phyloP scores from a whole-genome alignment of 371 early-diverging fungal genomes.

The Synchytrium microbalum region DNA sequence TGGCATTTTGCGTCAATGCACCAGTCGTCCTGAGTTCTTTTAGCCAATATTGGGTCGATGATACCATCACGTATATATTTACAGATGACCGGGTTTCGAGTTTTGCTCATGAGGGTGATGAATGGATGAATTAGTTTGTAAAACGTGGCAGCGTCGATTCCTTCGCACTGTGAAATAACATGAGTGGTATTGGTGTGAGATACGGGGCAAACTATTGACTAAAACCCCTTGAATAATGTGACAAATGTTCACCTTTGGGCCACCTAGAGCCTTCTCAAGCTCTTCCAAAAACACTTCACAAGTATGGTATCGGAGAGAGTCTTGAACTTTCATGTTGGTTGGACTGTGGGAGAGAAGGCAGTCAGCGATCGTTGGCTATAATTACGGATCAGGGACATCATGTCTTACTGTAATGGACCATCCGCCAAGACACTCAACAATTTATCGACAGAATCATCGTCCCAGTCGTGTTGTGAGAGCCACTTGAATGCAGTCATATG shows the following conservation, averaged over 20 bases:
- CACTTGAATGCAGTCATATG: conserved; percentile 58
- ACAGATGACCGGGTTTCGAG: neutral
- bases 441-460: conserved; percentile 52
- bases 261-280: conserved; percentile 55
- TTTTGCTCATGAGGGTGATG: neutral
- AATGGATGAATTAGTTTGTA: neutral
- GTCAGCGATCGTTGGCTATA: neutral
- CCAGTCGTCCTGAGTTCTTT: neutral
- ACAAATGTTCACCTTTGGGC: conserved; percentile 9
- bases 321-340: conserved; percentile 55
- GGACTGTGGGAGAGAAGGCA: conserved; percentile 35
- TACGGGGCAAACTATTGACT: neutral
- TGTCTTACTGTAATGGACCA: conserved; percentile 62
- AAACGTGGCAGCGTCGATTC: neutral
- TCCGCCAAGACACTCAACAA: conserved; percentile 53
- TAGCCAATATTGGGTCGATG: neutral
- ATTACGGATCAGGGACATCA: neutral
- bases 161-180: neutral
- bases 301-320: conserved; percentile 70
- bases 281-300: conserved; percentile 76
- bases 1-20: neutral
- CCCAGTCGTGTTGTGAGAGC: conserved; percentile 44
- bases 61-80: neutral
- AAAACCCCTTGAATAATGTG: too few species aligned
- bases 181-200: neutral